phyloP scores from a whole-genome alignment of 352 stramenopile species.

The Detonula confervacea region DNA sequence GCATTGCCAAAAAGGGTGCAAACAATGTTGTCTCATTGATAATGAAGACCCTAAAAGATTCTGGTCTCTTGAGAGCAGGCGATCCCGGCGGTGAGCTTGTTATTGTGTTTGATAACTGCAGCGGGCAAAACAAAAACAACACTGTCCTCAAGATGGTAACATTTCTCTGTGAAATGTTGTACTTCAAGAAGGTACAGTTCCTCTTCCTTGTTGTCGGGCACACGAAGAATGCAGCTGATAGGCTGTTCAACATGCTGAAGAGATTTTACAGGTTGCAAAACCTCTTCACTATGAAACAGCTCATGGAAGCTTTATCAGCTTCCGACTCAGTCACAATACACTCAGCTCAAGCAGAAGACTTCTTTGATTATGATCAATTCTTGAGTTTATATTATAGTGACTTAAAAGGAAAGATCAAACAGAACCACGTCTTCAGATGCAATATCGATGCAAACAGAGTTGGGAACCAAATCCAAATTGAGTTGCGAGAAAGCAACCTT shows the following conservation, averaged over 20 bases:
- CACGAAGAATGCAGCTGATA: slow-evolving; percentile 42
- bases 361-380: slow-evolving; percentile 15
- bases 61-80: neutral
- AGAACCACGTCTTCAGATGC: slow-evolving; percentile 27
- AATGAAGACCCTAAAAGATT: slow-evolving; percentile 5
- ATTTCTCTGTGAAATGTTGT: slow-evolving; percentile 6
- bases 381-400: slow-evolving; percentile 10
- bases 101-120: slow-evolving; percentile 32
- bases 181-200: slow-evolving; percentile 33
- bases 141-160: neutral
- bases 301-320: neutral
- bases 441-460: neutral
- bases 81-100: slow-evolving; percentile 2
- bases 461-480: neutral
- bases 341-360: neutral
- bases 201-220: slow-evolving; percentile 48
- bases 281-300: slow-evolving; percentile 27
- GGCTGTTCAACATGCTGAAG: slow-evolving; percentile 36
- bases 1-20: too few species aligned
- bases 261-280: slow-evolving; percentile 9
- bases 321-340: slow-evolving; percentile 14
- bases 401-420: neutral
- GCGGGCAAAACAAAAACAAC: slow-evolving; percentile 41
- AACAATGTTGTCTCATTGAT: slow-evolving; percentile 28
- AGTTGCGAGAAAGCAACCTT: slow-evolving; percentile 5